These are phyloP conservation scores for Scedosporium minutisporum DNA, from an alignment of 2,329 filamentous ascomycete species.

Conservation along the genomic window DNA sequence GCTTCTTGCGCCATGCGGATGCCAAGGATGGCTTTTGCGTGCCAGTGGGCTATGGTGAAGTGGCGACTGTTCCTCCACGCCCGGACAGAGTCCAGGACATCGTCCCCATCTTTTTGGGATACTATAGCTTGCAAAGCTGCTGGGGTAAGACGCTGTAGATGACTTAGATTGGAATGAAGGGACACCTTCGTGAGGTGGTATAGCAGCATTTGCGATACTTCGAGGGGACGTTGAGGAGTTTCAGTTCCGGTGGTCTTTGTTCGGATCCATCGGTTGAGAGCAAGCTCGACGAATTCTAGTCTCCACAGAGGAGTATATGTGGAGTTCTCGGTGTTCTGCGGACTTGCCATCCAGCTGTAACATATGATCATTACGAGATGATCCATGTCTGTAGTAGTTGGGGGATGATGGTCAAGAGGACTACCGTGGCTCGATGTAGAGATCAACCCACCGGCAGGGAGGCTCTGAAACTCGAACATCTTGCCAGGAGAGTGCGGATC, in stretches of 20 bases:
- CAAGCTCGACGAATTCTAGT: background rate
- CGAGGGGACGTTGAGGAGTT: background rate
- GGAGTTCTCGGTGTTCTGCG: background rate
- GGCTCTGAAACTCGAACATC: background rate
- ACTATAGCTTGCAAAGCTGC: background rate
- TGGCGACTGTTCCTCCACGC: background rate
- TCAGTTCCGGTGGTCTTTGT: background rate
- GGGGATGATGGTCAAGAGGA: background rate
- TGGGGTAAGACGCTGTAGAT: background rate
- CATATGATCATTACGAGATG: background rate
- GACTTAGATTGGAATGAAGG: background rate
- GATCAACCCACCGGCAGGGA: background rate
- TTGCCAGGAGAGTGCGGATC: background rate
- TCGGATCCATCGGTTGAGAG: background rate
- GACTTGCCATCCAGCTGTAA: background rate
- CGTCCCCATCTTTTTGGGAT: background rate
- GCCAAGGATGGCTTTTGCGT: background rate
- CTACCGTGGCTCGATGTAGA: background rate
- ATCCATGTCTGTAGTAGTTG: background rate
- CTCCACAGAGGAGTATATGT: background rate
- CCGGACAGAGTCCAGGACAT: background rate
- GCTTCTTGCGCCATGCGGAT: background rate
- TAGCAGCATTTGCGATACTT: background rate
- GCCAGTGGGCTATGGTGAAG: background rate
- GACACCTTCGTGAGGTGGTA: background rate